Base-by-base conservation (phyloP, 2,329 filamentous ascomycete species). In the Epichloe gansuensis region DNA sequence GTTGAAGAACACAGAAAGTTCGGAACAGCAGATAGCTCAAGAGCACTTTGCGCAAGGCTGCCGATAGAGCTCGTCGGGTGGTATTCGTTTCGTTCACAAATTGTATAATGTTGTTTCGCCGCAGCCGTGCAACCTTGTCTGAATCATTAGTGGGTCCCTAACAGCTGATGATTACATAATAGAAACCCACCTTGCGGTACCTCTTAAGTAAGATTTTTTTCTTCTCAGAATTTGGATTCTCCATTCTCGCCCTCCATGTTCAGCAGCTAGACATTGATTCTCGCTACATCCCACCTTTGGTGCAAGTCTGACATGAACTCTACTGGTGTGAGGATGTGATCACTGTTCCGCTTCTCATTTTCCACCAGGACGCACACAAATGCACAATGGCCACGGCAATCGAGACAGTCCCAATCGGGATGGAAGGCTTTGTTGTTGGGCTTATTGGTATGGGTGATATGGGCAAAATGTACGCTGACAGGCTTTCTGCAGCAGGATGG, bases 391-490 rank as follows among this genome's bases (percentile, higher is more conserved):
- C 62, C 51, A 59, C 61, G 50, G 45, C 55, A 28, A 52, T 55
- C 41, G 55, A 54, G 45, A 43, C 60, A 46, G 55, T 70, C 56
- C 72, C 72, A 17, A 55, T 62, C 13, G 72, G 64, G 58, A 81
- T 81, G 83, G 80, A 84, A 61, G 75, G 79, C 64, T 88, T 88
- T 67, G 82, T 85, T 57, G 80, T 98, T 60, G 93, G 93, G 60
- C 86, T 98, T 65, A 98, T 98, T 67, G 93, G 93, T 56, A 96
- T 98, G 91, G 93, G 93, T 59, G 91, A 96, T 65, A 98, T 98
- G 93, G 93, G 93, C 64, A 95, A 86, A 78, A 94, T 98, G 89
- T 98, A 98, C 70, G 88, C 93, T 64, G 82, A 86, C 65, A 82
- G 83, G 65, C 80, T 98, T 63, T 90, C 88, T 70, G 81, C 82